Base-by-base conservation (phyloP, 495 filamentous ascomycete genomes). In the Monascus purpureus region DNA sequence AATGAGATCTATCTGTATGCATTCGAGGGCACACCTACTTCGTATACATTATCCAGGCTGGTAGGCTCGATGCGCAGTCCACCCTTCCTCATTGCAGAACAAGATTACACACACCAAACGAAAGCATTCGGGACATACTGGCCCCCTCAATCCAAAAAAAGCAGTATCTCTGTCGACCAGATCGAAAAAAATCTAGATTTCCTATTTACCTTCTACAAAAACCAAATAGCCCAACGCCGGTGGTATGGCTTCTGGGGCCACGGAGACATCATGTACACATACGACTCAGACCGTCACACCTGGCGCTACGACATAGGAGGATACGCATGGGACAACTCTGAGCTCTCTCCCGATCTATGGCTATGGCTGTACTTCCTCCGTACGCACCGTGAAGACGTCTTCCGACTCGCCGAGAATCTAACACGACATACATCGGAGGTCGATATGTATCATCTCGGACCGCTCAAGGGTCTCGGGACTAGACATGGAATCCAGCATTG, bases 161-260 rank as follows among this genome's bases (percentile, higher is more conserved):
- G n/a, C 11, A 43, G 14, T 23, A 28, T 31, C 6, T 48, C 43
- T 8, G 32, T 43, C 2, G 35, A 37, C 0, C 28, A 44, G 0
- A 51, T 69, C 8, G 59, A 65, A 33, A 38, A 37, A 5, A 45
- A 61, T 26, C 49, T 70, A 6, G 41, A 60, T 20, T 58, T 65
- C 29, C 40, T 70, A 1, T 57, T 60, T 29, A 47, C 52, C 0
- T 67, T 53, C 33, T 67, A 67, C 39, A 39, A 54, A n/a, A 44
- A 39, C 3, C 65, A 70, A 30, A 45, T 67, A 27, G 47, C 58
- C 19, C 49, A 63, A 19, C 43, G 55, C 2, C 43, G 53, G 16
- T 70, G 65, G 65, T 67, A 67, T 28, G 65, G 65, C 2, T 70
- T 70, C 49, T 63, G 54, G 48, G 62, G 67, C 31, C 46, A 70